Percentiles rank a stretch among this genome's conserved stretches.
Conservation (phyloP, 805 yeast genomes). For the Wickerhamomyces subpelliculosus region DNA sequence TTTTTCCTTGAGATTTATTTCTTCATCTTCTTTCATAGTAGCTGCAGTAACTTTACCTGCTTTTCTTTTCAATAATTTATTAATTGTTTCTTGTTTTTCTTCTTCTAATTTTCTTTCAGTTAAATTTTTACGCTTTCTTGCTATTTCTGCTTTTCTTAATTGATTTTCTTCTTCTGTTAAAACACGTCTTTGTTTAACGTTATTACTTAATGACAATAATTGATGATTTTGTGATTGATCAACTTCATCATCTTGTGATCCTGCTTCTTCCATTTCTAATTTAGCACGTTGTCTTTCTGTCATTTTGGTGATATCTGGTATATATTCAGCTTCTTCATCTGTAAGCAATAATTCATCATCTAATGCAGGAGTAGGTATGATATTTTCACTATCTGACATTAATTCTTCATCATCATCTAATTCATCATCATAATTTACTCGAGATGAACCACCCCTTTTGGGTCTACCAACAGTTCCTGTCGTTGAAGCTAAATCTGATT, state of each 20-base stretch:
- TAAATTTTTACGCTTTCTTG: constrained; percentile 81
- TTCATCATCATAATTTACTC: constrained; percentile 2
- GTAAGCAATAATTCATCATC: constrained; percentile 16
- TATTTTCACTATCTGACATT: constrained; percentile 18
- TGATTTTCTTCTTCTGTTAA: constrained; percentile 82
- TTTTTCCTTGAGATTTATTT: constrained; percentile 6
- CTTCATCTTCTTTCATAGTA: constrained; percentile 14
- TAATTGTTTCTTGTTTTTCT: constrained; percentile 87
- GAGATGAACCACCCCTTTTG: too few relatives aligned
- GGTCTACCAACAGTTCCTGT: too few relatives aligned
- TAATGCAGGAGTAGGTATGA: constrained; percentile 19
- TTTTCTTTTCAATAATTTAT: constrained; percentile 75
- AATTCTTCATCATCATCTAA: constrained; percentile 10
- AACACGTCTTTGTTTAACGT: constrained; percentile 36
- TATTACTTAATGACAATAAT: constrained; percentile 15
- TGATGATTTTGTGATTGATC: background rate
- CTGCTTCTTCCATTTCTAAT: constrained; percentile 3
- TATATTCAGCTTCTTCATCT: constrained; percentile 15
- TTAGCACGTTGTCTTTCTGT: constrained; percentile 23
- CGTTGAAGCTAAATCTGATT: too few relatives aligned
- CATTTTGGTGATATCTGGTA: constrained; percentile 19
- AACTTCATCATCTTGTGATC: too few relatives aligned
- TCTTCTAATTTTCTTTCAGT: constrained; percentile 80
- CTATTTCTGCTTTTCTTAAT: constrained; percentile 76
- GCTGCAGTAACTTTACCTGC: constrained; percentile 48